Conservation (phyloP, 345 rosid species). For the Camelina neglecta region DNA sequence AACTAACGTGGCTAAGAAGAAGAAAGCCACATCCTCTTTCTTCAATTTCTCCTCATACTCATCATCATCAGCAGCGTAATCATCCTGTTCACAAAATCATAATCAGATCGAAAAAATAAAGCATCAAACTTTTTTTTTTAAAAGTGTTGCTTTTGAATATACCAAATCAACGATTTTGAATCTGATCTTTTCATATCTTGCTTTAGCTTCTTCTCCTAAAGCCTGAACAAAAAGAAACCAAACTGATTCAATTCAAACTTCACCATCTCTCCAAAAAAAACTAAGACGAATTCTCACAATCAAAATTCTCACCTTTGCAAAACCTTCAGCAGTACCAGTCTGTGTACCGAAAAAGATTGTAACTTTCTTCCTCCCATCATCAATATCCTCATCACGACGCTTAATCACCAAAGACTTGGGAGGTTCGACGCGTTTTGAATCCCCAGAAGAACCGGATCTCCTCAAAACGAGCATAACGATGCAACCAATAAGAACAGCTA, state of each 20-base stretch:
- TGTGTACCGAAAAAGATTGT: slow-evolving; percentile 93
- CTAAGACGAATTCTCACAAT: not conserved
- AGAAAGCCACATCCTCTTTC: slow-evolving; percentile 78
- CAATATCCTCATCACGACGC: slow-evolving; percentile 64
- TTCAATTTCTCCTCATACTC: slow-evolving; percentile 90
- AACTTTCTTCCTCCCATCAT: slow-evolving; percentile 76
- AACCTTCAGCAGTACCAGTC: slow-evolving; percentile 98
- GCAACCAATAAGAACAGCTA: slow-evolving; percentile 89
- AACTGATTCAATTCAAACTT: not conserved
- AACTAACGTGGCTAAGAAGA: slow-evolving; percentile 95
- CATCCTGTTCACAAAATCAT: slow-evolving; percentile 57
- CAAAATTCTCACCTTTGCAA: slow-evolving; percentile 67
- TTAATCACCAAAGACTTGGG: slow-evolving; percentile 64
- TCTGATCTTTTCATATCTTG: slow-evolving; percentile 78
- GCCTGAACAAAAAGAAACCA: slow-evolving; percentile 41
- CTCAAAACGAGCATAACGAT: slow-evolving; percentile 78
- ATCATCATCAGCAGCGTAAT: slow-evolving; percentile 93
- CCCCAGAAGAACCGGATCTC: slow-evolving; percentile 59
- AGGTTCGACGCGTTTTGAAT: slow-evolving; percentile 50
- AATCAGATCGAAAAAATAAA: slow-evolving; percentile 18
- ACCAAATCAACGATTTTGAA: slow-evolving; percentile 93
- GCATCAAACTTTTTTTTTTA: not conserved
- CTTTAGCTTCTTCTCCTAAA: slow-evolving; percentile 81
- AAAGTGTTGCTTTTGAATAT: not conserved
- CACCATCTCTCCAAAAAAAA: slow-evolving; percentile 9